Base-by-base conservation (phyloP, 164 flowering plant species). In the Aristolochia californica region DNA sequence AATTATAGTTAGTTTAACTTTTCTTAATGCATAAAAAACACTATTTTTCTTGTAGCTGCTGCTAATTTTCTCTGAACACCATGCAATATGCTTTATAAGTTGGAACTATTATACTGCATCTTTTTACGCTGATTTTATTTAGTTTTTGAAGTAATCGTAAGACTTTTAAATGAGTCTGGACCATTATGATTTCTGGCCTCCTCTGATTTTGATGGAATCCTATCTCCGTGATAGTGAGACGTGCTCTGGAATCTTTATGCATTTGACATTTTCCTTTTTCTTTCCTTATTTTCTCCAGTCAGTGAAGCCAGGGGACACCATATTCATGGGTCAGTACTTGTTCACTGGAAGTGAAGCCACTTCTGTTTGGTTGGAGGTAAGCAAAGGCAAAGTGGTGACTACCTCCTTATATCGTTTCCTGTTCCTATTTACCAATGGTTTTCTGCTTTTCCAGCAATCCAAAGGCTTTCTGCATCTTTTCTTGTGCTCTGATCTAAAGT, bases 321-420 rank as follows among this genome's bases (percentile, higher is more conserved):
- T 91, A 54, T 91, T 91, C 70, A 48, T 91, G 58, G 98, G 98
- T 49, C 91, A 88, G 58, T 91, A 91, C 69, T 72, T 91, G 58
- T 91, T 93, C 71, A 93, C 99, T 15, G 99, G 99, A 66, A 93
- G 97, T 78, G 99, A 93, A 74, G 87, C 88, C 38, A 91, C 98
- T 49, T 91, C 98, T 60, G 98, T 85, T 40, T 91, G 98, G 98
- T 63, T 91, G 69, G 95, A 91, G 95, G 98, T 91, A 72, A 25
- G 27, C 12, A 8, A 34, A 34, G 40, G 40, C 40, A 34, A 34
- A 2, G 40, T 2, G 7, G 7, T 34, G 5, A 8, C 40, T 34
- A 5, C 10, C 40, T 7, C 40, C 5, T 34, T 1, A 22, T 23
- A 23, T 22, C 11, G 15, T n/a, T 7, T 55, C 24, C 45, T 24